A percentile compares a stretch with the other conserved stretches of the same genome.
phyloP scores from a whole-genome alignment of 805 yeast species.

The Candida rishiriensis region DNA sequence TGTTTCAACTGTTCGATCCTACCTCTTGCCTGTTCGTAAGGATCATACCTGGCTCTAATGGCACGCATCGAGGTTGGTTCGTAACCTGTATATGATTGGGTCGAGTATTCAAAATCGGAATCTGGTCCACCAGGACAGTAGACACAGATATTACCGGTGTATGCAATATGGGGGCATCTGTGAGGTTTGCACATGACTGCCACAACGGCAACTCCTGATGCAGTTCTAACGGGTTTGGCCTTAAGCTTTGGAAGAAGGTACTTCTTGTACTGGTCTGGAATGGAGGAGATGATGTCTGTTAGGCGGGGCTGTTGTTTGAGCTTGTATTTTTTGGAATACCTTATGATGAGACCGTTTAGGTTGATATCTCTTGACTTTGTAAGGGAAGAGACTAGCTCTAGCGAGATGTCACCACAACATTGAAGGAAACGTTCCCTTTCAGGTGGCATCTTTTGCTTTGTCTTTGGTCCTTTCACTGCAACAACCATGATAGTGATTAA shows the following conservation, averaged over 20 bases:
- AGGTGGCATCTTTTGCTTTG: constrained; percentile 69
- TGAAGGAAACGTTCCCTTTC: constrained; percentile 90
- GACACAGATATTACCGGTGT: constrained; percentile 97
- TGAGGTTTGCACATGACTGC: constrained; percentile 99
- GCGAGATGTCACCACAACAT: constrained; percentile 88
- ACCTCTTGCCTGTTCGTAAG: constrained; percentile 97
- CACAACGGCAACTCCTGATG: constrained; percentile 97
- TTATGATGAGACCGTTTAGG: constrained; percentile 81
- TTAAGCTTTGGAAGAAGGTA: constrained; percentile 87
- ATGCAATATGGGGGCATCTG: constrained; percentile 98
- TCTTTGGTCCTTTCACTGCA: constrained; percentile 30
- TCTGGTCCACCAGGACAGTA: constrained; percentile 99
- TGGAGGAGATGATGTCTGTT: constrained; percentile 90
- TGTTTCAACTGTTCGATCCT: constrained; percentile 93
- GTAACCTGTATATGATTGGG: constrained; percentile 97
- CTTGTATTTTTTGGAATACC: constrained; percentile 85
- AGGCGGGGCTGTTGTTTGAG: constrained; percentile 88
- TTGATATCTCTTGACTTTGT: constrained; percentile 76
- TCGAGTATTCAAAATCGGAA: constrained; percentile 94
- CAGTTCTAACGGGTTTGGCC: constrained; percentile 99
- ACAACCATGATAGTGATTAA: constrained; percentile 15
- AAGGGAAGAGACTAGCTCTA: constrained; percentile 76
- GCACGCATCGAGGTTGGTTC: constrained; percentile 99
- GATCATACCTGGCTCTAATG: constrained; percentile 97
- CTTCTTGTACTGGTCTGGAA: constrained; percentile 93